Evolutionary conservation across 2,329 filamentous ascomycete species (phyloP).

Genomic region (Aspergillus ochraceoroseus): DNA sequence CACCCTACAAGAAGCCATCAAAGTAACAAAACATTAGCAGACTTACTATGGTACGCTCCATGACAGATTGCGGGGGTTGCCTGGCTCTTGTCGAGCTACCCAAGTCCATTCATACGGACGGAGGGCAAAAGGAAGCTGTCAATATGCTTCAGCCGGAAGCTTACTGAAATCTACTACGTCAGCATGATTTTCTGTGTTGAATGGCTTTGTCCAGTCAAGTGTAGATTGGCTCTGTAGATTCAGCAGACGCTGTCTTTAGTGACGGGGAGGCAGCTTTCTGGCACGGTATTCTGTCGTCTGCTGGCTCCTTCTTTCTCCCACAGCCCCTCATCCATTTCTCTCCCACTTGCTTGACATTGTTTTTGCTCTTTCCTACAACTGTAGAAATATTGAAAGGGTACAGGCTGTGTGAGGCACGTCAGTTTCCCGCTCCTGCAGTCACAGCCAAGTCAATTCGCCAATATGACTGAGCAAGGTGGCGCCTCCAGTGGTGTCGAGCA

Average conservation of each 20-base stretch:
- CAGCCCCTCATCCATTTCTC: slow-evolving; percentile 1
- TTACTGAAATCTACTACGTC: slow-evolving; percentile 30
- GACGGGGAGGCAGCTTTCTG: no score
- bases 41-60: background rate
- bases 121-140: background rate
- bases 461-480: slow-evolving; percentile 24
- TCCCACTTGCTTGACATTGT: slow-evolving; percentile 3
- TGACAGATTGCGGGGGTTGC: background rate
- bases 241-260: no score
- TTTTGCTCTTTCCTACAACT: background rate
- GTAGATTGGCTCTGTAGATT: slow-evolving; percentile 4
- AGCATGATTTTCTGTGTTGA: slow-evolving; percentile 28
- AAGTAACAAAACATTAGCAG: slow-evolving; percentile 13
- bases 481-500: slow-evolving; percentile 20
- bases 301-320: background rate
- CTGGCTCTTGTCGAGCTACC: background rate
- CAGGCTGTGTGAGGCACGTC: slow-evolving; percentile 7
- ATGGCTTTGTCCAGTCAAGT: background rate
- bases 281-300: background rate
- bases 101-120: background rate
- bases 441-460: slow-evolving; percentile 3
- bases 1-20: slow-evolving; percentile 10
- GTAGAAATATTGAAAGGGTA: slow-evolving; percentile 5
- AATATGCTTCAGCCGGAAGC: slow-evolving; percentile 12
- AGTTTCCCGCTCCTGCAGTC: slow-evolving; percentile 6